Conservation (phyloP, 805 yeast genomes). For the Saturnispora halmiae region DNA sequence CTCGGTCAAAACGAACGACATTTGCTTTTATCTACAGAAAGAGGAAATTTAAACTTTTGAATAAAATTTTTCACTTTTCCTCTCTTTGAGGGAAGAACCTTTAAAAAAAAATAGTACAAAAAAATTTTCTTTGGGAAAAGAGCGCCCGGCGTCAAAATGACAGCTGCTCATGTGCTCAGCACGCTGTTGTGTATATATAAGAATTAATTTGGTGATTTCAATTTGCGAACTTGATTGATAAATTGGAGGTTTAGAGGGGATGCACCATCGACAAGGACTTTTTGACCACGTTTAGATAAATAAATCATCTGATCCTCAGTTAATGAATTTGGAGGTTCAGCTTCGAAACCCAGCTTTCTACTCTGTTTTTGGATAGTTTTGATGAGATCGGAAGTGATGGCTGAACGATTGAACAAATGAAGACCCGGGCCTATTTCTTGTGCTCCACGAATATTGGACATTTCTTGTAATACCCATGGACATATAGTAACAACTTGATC, state of each 20-base stretch:
- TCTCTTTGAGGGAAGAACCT: no score
- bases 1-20: constrained; percentile 91
- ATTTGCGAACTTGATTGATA: no score
- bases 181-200: no score
- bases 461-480: constrained; percentile 20
- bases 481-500: constrained; percentile 15
- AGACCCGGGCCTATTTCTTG: not conserved
- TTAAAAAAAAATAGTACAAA: constrained; percentile 1
- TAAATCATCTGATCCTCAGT: constrained; percentile 3
- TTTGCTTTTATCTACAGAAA: constrained; percentile 19
- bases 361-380: constrained; percentile 15
- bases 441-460: constrained; percentile 14
- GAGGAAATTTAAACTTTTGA: no score
- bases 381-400: constrained; percentile 17
- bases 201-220: no score
- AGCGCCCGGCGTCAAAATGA: no score
- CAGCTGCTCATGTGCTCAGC: not conserved
- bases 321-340: not conserved
- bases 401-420: constrained; percentile 4
- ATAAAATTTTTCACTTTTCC: no score
- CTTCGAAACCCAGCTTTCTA: constrained; percentile 13
- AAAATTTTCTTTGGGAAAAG: no score
- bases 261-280: constrained; percentile 7
- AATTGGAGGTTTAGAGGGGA: not conserved
- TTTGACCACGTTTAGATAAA: constrained; percentile 9